Conservation (phyloP, 2,329 filamentous ascomycete genomes). For the Metarhizium anisopliae region DNA sequence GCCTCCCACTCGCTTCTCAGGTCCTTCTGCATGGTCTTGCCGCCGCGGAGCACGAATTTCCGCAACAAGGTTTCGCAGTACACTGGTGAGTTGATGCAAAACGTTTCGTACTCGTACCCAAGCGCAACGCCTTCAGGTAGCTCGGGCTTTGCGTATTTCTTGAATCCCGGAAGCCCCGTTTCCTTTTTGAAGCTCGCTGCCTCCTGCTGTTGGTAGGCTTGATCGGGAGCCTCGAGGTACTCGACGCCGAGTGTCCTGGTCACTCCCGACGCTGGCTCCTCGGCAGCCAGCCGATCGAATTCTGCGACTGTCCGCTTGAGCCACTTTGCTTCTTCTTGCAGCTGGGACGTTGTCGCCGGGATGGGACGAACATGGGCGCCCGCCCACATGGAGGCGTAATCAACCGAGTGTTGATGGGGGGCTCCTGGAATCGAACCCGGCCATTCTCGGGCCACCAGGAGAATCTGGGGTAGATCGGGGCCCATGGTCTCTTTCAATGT, state of each 20-base stretch:
- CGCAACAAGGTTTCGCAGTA: conserved; percentile 34
- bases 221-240: conserved; percentile 37
- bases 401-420: conserved; percentile 17
- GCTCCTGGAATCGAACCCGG: conserved; percentile 23
- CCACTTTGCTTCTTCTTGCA: conserved; percentile 23
- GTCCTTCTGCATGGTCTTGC: conserved; percentile 17
- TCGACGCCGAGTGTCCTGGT: conserved; percentile 41
- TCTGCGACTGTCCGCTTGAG: conserved; percentile 18
- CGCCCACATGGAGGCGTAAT: conserved; percentile 50
- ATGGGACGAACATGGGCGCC: conserved; percentile 48
- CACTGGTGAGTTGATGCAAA: conserved; percentile 45
- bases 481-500: conserved; percentile 5
- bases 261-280: conserved; percentile 31
- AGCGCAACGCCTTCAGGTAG: conserved; percentile 33
- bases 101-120: conserved; percentile 43
- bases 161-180: conserved; percentile 19
- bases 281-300: conserved; percentile 13
- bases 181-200: conserved; percentile 16
- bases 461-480: conserved; percentile 6
- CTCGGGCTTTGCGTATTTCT: conserved; percentile 22
- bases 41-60: conserved; percentile 20
- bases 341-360: conserved; percentile 24
- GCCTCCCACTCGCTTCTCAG: conserved; percentile 24
- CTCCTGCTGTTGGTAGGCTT: conserved; percentile 26
- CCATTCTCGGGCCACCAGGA: conserved; percentile 25